These are phyloP conservation scores for Nakazawaea siamensis DNA, from an alignment of 805 yeast species.

Conservation along the genomic window DNA sequence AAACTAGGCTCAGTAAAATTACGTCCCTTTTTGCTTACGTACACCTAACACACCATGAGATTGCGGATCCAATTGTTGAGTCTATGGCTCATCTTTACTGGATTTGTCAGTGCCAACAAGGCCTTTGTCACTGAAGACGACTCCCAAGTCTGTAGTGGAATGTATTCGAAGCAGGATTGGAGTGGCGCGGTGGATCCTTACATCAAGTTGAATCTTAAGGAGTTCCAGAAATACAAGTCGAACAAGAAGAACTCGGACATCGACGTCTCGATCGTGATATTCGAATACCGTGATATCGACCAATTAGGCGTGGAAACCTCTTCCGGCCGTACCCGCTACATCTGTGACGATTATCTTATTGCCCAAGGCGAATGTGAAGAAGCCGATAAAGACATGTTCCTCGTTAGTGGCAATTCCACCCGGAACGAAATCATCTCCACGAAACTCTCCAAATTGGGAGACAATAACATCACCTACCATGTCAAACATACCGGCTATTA, in stretches of 20 bases:
- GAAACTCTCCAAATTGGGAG: slow-evolving; percentile 47
- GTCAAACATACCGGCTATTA: slow-evolving; percentile 81
- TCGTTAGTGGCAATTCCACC: slow-evolving; percentile 35
- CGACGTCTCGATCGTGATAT: slow-evolving; percentile 59
- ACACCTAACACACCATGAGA: too few species aligned
- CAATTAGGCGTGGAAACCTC: slow-evolving; percentile 49
- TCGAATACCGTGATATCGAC: slow-evolving; percentile 74
- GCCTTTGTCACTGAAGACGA: slow-evolving; percentile 40
- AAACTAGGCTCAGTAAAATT: too few species aligned
- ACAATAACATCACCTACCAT: slow-evolving; percentile 52
- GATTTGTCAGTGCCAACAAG: slow-evolving; percentile 36
- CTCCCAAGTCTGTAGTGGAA: slow-evolving; percentile 78
- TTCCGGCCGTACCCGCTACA: slow-evolving; percentile 43
- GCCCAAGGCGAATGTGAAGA: slow-evolving; percentile 43
- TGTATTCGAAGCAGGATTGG: slow-evolving; percentile 84
- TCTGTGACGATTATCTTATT: slow-evolving; percentile 73
- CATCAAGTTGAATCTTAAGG: slow-evolving; percentile 39
- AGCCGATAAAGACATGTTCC: slow-evolving; percentile 51
- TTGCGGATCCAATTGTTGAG: neutral
- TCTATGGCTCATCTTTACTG: neutral
- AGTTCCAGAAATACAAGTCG: slow-evolving; percentile 19
- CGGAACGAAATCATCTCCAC: slow-evolving; percentile 51
- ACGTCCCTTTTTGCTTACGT: too few species aligned
- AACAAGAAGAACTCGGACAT: slow-evolving; percentile 24
- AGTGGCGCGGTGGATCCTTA: slow-evolving; percentile 68